Base-by-base conservation (phyloP, 192 early-diverging fungal genomes). In the Helicostylum pulchrum region DNA sequence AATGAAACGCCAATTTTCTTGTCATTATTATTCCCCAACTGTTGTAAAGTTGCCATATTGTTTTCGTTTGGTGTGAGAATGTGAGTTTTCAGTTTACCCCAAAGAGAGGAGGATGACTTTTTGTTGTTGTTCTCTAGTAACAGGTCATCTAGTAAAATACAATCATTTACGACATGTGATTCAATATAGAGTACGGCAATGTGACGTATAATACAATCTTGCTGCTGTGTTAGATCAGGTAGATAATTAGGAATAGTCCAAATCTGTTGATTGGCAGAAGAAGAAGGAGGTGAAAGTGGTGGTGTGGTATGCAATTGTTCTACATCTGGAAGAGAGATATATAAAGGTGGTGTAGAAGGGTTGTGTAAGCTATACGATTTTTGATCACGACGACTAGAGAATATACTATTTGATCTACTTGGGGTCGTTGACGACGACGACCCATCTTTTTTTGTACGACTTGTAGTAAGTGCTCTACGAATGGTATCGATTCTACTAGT, bases 11-110 rank as follows among this genome's bases (percentile, higher is more conserved):
- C 57, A 12, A 59, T 59, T 45, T 59, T 59, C 43, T 45, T 59
- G 9, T 56, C n/a, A 32, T 48, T 48, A 17, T 17, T 48, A 19
- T 11, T n/a, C 3, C 4, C 14, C 8, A 15, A 48, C 4, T 48
- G 12, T 14, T 14, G 12, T 48, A 2, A 47, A 8, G 46, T 12
- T 14, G 46, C 57, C 21, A 26, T 26, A 26, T 0, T 26, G 26
- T 2, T 39, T 39, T 39, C 36, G 9, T 39, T 39, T 39, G 36
- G 36, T 0, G 50, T 31, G 2, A 50, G 3, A 7, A 64, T 64
- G 23, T 64, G 62, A 1, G 62, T 64, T 6, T 64, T 64, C 11
- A 64, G 39, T 30, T 64, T 64, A n/a, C 62, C 62, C 62, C 62
- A 64, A 7, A 64, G 39, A 7, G 62, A 53, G 1, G 36, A 53